Conservation (phyloP, 2,329 filamentous ascomycete species). For the Alternaria rosae region DNA sequence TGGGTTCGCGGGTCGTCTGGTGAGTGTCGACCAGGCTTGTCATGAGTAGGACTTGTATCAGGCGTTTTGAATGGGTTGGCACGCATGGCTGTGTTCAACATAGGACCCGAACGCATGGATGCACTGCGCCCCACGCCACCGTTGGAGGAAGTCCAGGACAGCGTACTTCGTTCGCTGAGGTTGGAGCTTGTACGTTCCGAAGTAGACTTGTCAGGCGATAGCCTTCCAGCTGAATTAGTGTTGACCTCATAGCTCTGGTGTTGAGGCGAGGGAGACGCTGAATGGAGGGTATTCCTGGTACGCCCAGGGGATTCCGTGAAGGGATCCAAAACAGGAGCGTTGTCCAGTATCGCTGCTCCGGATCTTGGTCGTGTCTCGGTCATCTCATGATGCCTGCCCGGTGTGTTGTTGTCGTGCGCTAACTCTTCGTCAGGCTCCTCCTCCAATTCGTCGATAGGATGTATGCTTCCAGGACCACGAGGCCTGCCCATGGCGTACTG, state of each 20-base stretch:
- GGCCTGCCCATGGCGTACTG: conserved; percentile 59
- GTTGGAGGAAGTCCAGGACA: conserved; percentile 53
- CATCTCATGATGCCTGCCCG: conserved; percentile 35
- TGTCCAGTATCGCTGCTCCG: conserved; percentile 34
- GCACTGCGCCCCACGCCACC: conserved; percentile 54
- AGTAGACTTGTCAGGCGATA: conserved; percentile 58
- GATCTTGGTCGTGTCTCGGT: conserved; percentile 24
- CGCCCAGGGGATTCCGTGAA: conserved; percentile 51
- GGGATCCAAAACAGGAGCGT: conserved; percentile 49
- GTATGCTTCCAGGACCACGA: conserved; percentile 63
- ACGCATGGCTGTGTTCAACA: conserved; percentile 42
- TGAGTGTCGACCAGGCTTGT: conserved; percentile 27
- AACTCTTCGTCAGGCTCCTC: conserved; percentile 55
- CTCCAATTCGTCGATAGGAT: conserved; percentile 69
- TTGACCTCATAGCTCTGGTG: conserved; percentile 20
- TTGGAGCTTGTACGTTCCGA: conserved; percentile 63
- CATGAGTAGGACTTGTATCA: conserved; percentile 41
- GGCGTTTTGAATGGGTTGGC: conserved; percentile 45
- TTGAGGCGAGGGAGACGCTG: conserved; percentile 30
- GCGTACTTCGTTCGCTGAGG: conserved; percentile 61
- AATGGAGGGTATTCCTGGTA: conserved; percentile 33
- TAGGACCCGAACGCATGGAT: conserved; percentile 54
- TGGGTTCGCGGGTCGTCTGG: conserved; percentile 33
- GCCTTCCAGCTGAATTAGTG: conserved; percentile 38
- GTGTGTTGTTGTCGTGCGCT: conserved; percentile 22